phyloP scores from a whole-genome alignment of 169 alveolate species.

The Babesia gibsoni region DNA sequence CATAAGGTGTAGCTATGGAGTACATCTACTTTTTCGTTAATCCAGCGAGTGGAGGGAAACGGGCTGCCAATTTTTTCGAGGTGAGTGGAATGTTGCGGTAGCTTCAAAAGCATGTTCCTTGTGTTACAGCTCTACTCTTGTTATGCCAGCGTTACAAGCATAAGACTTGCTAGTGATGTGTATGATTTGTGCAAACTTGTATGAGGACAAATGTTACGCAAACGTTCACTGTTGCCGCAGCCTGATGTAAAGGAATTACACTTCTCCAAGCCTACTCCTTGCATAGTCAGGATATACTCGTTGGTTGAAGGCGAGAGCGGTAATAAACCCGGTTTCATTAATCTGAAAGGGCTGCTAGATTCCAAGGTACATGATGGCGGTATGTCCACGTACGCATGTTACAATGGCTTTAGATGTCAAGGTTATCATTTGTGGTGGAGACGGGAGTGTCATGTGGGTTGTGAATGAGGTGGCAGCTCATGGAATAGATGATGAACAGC shows the following conservation, averaged over 20 bases:
- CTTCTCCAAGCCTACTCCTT: slow-evolving; percentile 45
- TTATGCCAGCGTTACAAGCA: neutral
- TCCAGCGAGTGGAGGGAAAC: slow-evolving; percentile 84
- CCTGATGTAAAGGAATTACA: slow-evolving; percentile 38
- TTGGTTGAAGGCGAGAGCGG: slow-evolving; percentile 78
- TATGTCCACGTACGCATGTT: neutral
- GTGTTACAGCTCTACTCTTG: neutral
- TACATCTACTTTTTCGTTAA: slow-evolving; percentile 72
- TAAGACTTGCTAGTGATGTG: neutral
- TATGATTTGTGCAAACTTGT: too few species aligned
- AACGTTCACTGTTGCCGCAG: slow-evolving; percentile 10
- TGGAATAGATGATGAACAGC: slow-evolving; percentile 66
- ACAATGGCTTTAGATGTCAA: slow-evolving; percentile 23
- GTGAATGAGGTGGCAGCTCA: slow-evolving; percentile 79
- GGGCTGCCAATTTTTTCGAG: slow-evolving; percentile 76
- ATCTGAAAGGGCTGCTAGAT: slow-evolving; percentile 25
- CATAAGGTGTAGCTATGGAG: slow-evolving; percentile 50
- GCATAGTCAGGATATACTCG: slow-evolving; percentile 56
- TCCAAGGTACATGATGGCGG: slow-evolving; percentile 4
- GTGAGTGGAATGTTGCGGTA: slow-evolving; percentile 16
- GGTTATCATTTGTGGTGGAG: slow-evolving; percentile 93
- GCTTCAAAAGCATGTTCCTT: neutral
- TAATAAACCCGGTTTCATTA: slow-evolving; percentile 75
- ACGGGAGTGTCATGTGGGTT: slow-evolving; percentile 93
- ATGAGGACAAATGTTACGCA: slow-evolving; percentile 21